Base-by-base conservation (phyloP, 2,329 filamentous ascomycete genomes). In the Calonectria fujianensis region DNA sequence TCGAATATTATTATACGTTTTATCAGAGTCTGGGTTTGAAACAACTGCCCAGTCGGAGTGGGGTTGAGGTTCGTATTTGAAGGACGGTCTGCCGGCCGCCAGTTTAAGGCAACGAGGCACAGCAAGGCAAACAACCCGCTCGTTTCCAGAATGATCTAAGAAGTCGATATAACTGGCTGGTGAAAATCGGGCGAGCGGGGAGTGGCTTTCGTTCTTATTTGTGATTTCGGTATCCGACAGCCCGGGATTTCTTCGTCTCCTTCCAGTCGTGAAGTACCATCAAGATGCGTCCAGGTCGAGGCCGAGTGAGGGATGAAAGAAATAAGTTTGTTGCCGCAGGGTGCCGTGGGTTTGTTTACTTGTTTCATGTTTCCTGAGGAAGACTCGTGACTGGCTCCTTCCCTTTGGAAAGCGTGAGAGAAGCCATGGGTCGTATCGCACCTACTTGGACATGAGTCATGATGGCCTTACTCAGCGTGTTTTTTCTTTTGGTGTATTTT, bases 381-480 rank as follows among this genome's bases (percentile, higher is more conserved):
- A 65, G 61, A 29, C 20, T 50, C 61, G 41, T 29, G 61, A 32
- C 61, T 65, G 61, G 41, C 41, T 50, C 61, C 29, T 48, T 65
- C 11, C 29, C n/a, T 50, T 50, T 50, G 27, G 18, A n/a, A 18
- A 35, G 29, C 18, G 27, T 50, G 20, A 65, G n/a, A 29, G 41
- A 41, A 50, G 29, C 39, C 29, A 35, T 50, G 39, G 39, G 27
- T 24, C 61, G 61, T 29, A n/a, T 35, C 29, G 13, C 61, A 32
- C 39, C 61, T 65, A 29, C 61, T 65, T 48, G 27, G 61, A 65
- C 29, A 50, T 50, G 61, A 65, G 61, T 65, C 61, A 65, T n/a
- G 61, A 16, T 63, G 57, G 35, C 57, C 57, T 63, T 63, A 63
- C 61, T 65, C 39, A 65, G 61, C 41, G 29, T 45, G 29, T 50